phyloP scores from a whole-genome alignment of 2,329 filamentous ascomycete genomes.

The Calonectria naviculata region DNA sequence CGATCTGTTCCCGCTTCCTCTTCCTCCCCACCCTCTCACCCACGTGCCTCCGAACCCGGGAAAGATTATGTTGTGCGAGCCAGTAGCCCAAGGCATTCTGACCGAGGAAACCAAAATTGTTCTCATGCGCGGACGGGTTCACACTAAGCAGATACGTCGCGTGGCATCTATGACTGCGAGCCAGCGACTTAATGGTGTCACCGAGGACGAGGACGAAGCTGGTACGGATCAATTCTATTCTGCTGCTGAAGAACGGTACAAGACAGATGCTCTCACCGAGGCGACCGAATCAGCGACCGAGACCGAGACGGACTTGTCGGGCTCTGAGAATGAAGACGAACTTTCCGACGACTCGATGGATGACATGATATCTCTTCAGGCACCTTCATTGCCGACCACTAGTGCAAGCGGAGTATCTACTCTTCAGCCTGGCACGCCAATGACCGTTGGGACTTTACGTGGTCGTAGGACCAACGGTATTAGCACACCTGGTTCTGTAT shows the following conservation, averaged over 20 bases:
- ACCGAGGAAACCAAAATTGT: conserved; percentile 85
- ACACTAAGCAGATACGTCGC: conserved; percentile 62
- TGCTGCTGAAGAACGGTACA: conserved; percentile 82
- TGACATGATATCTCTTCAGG: conserved; percentile 90
- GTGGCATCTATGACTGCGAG: conserved; percentile 56
- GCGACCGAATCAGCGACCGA: conserved; percentile 70
- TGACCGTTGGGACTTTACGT: conserved; percentile 71
- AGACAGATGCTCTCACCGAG: conserved; percentile 68
- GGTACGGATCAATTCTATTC: conserved; percentile 94
- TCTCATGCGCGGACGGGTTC: conserved; percentile 72
- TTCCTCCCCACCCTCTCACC: conserved; percentile 87
- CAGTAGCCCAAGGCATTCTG: conserved; percentile 88
- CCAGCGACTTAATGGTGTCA: conserved; percentile 64
- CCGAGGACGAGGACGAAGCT: conserved; percentile 79
- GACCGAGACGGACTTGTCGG: conserved; percentile 71
- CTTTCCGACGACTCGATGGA: conserved; percentile 92
- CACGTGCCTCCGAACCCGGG: conserved; percentile 87
- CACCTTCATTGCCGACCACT: conserved; percentile 81
- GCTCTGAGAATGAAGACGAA: conserved; percentile 74
- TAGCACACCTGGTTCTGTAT: conserved; percentile 87
- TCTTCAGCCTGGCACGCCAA: conserved; percentile 83
- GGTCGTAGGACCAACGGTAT: conserved; percentile 76
- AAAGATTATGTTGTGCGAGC: conserved; percentile 92
- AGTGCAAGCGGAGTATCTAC: conserved; percentile 84
- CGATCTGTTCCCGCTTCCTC: conserved; percentile 80